Base-by-base conservation (phyloP, 2,329 filamentous ascomycete genomes). In the Huntiella decipiens region DNA sequence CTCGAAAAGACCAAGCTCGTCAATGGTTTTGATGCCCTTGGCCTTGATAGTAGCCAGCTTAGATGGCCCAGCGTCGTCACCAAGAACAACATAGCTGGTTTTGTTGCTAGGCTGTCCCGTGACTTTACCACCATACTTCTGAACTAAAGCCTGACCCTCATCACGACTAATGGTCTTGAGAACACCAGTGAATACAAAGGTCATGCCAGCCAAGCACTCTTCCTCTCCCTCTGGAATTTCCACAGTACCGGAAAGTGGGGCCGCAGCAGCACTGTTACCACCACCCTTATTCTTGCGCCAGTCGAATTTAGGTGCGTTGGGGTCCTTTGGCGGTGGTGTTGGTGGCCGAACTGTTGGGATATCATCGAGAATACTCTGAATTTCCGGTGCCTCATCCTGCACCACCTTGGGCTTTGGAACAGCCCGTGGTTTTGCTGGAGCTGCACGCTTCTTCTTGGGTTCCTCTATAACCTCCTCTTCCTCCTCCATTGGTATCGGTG, bases 141-240 rank as follows among this genome's bases (percentile, higher is more conserved):
- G 98, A 47, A 96, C 84, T 13, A 98, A 66, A 38, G 73, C 77
- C 53, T 87, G 79, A 1, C 76, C 88, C 54, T 94, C 86, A 4
- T 93, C 86, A 50, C 91, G 77, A 38, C 82, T 78, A 47, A 96
- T 73, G 0, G 74, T 78, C 50, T 82, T 73, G 35, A 96, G 66
- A 17, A 95, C 70, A 17, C 91, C 91, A 0, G 92, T 98, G 56
- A 98, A 98, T 22, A 98, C 91, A 57, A 98, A 98, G 0, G 77
- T 82, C 46, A 96, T 68, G 0, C 92, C 91, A 46, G 79, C 78
- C 47, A 98, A 71, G 57, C 91, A 98, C 54, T 95, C 92, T 8
- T 91, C 83, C 44, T 78, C 77, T 5, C 91, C 91, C 15, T 74
- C 71, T 0, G 91, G 91, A 43, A 95, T 64, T 12, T 93, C 84